Percentiles rank a stretch among this genome's conserved stretches.
Evolutionary conservation across 2,329 filamentous ascomycete species (phyloP).

Genomic region (Fusarium sp.): DNA sequence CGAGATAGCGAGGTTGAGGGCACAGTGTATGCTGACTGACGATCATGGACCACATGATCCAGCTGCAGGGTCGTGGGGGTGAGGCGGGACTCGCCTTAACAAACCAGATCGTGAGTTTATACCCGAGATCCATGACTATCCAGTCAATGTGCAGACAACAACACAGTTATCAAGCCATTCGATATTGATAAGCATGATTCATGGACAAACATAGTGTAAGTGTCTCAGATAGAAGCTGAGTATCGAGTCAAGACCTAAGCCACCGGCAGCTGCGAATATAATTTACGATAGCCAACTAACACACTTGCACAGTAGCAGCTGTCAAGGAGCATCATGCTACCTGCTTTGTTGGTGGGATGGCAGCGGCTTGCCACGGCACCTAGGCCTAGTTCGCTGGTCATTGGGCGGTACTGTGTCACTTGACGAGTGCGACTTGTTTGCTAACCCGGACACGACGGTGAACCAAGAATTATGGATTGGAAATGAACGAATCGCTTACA

Average conservation of each 20-base stretch:
- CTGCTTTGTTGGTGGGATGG: constrained; percentile 28
- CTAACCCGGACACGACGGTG: constrained; percentile 11
- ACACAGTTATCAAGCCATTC: not conserved
- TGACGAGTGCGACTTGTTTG: constrained; percentile 8
- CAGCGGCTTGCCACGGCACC: constrained; percentile 32
- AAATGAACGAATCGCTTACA: not conserved
- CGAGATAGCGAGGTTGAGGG: constrained; percentile 4
- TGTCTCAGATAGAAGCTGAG: constrained; percentile 8
- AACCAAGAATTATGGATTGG: constrained; percentile 5
- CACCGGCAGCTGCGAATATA: constrained; percentile 5
- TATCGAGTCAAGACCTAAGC: constrained; percentile 24
- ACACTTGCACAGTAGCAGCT: constrained; percentile 1
- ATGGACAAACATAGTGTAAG: not conserved
- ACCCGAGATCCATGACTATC: constrained; percentile 9
- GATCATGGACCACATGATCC: constrained; percentile 36
- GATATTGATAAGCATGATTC: not conserved
- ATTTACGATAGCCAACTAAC: not conserved
- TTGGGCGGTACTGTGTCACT: constrained; percentile 27
- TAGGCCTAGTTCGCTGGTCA: constrained; percentile 2
- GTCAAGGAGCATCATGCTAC: constrained; percentile 2
- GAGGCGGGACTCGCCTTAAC: constrained; percentile 22
- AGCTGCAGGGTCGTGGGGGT: constrained; percentile 27
- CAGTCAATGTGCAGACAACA: constrained; percentile 22
- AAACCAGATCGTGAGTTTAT: constrained; percentile 35
- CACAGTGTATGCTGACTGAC: constrained; percentile 38